Evolutionary conservation across 148 eudicot species (phyloP).

Genomic region (Agrostemma githago): DNA sequence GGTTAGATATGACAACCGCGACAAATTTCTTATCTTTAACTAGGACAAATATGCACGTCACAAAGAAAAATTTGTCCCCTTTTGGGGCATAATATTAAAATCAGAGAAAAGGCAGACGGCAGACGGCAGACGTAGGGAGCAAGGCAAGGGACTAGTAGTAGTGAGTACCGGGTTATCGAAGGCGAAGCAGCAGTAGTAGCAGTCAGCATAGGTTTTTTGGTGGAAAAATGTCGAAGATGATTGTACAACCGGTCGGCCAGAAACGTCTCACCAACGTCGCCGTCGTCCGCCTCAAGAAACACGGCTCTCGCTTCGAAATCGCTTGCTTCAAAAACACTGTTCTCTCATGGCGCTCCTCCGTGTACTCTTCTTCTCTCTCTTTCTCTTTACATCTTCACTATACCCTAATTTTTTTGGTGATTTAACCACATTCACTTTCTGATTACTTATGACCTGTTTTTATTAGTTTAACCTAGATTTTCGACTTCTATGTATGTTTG

Average conservation of each 20-base stretch:
- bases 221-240: constrained; percentile 63
- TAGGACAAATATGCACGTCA: too few species aligned
- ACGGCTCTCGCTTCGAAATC: constrained; percentile 82
- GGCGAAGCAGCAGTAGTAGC: too few species aligned
- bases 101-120: too few species aligned
- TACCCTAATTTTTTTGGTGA: not conserved
- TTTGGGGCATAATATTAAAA: too few species aligned
- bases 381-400: not conserved
- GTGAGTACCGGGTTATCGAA: too few species aligned
- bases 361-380: constrained; percentile 32
- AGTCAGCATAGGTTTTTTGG: not conserved
- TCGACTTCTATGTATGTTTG: too few species aligned
- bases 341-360: constrained; percentile 92
- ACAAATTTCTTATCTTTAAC: too few species aligned
- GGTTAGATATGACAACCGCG: too few species aligned
- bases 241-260: constrained; percentile 91
- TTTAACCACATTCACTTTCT: not conserved
- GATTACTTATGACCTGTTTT: not conserved
- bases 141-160: too few species aligned
- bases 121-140: too few species aligned
- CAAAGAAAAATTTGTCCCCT: too few species aligned
- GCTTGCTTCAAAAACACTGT: constrained; percentile 99
- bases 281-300: constrained; percentile 88
- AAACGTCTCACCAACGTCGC: constrained; percentile 92
- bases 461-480: too few species aligned